Percentiles rank a stretch among this genome's conserved stretches.
Conservation (phyloP, 306 rosid genomes). For the Lathyrus aphaca region DNA sequence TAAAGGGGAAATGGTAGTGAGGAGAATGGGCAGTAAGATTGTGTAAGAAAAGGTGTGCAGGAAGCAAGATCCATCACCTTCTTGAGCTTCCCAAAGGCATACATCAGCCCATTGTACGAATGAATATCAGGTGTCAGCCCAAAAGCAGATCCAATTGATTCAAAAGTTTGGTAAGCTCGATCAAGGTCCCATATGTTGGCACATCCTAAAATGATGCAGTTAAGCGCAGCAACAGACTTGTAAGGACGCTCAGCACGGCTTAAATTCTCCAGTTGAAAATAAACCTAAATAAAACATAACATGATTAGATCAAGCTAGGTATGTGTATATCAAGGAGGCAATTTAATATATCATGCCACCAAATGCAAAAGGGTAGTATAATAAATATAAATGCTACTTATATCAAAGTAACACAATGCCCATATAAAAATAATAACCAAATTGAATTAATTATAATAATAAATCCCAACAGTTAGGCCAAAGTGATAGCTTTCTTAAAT, state of each 20-base stretch:
- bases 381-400: slow-evolving; percentile 4
- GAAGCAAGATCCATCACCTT: slow-evolving; percentile 56
- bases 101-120: slow-evolving; percentile 83
- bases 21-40: background rate
- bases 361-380: slow-evolving; percentile 6
- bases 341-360: slow-evolving; percentile 22
- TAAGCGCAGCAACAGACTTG: slow-evolving; percentile 89
- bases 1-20: background rate
- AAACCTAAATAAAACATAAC: slow-evolving; percentile 61
- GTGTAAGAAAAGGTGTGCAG: slow-evolving; percentile 14
- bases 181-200: slow-evolving; percentile 97
- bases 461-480: slow-evolving; percentile 7
- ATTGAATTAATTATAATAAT: slow-evolving; percentile 8
- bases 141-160: slow-evolving; percentile 79
- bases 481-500: slow-evolving; percentile 33
- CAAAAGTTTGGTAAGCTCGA: slow-evolving; percentile 97
- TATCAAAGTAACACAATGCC: slow-evolving; percentile 15
- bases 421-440: background rate
- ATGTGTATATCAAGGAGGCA: slow-evolving; percentile 16
- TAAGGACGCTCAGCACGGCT: slow-evolving; percentile 74
- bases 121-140: slow-evolving; percentile 86
- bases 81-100: slow-evolving; percentile 88
- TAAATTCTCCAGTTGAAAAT: slow-evolving; percentile 87
- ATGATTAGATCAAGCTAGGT: slow-evolving; percentile 38
- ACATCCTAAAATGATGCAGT: slow-evolving; percentile 86